These are phyloP conservation scores for Apodospora peruviana DNA, from an alignment of 495 filamentous ascomycete genomes.

Conservation along the genomic window DNA sequence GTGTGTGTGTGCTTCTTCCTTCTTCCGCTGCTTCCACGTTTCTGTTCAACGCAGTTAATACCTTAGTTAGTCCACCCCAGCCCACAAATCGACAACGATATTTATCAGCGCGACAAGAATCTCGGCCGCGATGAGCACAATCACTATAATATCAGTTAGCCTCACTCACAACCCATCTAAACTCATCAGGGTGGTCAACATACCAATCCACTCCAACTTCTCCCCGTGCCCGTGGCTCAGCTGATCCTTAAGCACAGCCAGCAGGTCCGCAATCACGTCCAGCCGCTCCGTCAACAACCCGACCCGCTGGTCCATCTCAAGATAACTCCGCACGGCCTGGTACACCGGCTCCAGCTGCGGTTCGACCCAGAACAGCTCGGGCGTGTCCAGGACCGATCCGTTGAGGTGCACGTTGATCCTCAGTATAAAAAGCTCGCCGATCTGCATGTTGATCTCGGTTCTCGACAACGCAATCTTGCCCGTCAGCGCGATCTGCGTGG, in stretches of 20 bases:
- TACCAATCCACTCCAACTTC: conserved; percentile 93
- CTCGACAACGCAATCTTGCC: conserved; percentile 83
- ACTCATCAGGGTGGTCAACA: conserved; percentile 21
- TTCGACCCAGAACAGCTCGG: conserved; percentile 97
- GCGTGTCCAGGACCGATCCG: conserved; percentile 92
- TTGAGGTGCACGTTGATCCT: conserved; percentile 97
- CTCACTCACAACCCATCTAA: neutral
- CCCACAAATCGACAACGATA: conserved; percentile 91
- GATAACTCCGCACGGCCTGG: conserved; percentile 85
- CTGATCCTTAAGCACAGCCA: conserved; percentile 94
- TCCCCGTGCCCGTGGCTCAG: conserved; percentile 93
- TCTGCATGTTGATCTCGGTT: conserved; percentile 93
- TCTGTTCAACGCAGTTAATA: no score
- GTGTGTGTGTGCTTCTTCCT: no score
- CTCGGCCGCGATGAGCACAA: conserved; percentile 91
- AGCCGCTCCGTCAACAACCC: conserved; percentile 80
- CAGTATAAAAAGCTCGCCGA: conserved; percentile 94
- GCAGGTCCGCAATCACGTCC: conserved; percentile 88
- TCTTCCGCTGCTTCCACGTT: no score
- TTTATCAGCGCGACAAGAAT: conserved; percentile 93
- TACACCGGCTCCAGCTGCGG: conserved; percentile 94
- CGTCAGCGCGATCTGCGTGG: conserved; percentile 81
- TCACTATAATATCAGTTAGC: conserved; percentile 49
- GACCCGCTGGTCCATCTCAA: conserved; percentile 98
- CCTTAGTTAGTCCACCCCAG: conserved; percentile 59